Evolutionary conservation across 305 asterid species (phyloP), one percentile per base, ranked within the genome.

Genomic region (Fraxinus sp.): DNA sequence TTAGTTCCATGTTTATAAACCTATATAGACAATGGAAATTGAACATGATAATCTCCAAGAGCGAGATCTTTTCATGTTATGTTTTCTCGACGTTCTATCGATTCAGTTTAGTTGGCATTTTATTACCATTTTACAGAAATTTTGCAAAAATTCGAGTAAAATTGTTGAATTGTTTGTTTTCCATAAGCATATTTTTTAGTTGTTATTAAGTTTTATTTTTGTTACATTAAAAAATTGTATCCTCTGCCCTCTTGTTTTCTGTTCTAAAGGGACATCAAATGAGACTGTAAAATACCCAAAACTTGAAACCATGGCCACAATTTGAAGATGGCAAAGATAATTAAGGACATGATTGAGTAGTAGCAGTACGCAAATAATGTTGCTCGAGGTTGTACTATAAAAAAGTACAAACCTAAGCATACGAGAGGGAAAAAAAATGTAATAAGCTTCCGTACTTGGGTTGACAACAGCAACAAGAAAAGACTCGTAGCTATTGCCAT

Each of bases 401-500:
- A 39, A 32, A 36, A 28, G 30, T 13, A 77, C 28, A 6, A 57
- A n/a, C 28, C 68, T 18, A 57, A 57, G 18, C 26, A 18, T 7
- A n/a, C 4, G 26, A n/a, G 9, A 20, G 11, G 28, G 28, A 7
- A 6, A 57, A 57, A 18, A 5, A 55, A 14, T 55, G 64, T 55
- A 55, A 55, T 59, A 22, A 28, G 87, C 85, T 75, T 85, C 90
- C 35, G 70, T 75, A 80, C 92, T 94, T 14, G 97, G 98, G 87
- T 92, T 94, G 80, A 89, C 92, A 8, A 93, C 91, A 26, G 97
- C 94, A 77, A 94, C 91, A 46, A 94, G 98, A 81, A 90, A 93
- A 79, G 97, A 90, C 84, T 94, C 92, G 11, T 84, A 93, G 86
- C 97, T 91, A 90, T 87, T 94, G 10, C 98, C 98, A 0, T 93